Percentiles rank a stretch among this genome's conserved stretches.
Conservation (phyloP, 2,329 filamentous ascomycete genomes). For the Ophiostoma australiae region DNA sequence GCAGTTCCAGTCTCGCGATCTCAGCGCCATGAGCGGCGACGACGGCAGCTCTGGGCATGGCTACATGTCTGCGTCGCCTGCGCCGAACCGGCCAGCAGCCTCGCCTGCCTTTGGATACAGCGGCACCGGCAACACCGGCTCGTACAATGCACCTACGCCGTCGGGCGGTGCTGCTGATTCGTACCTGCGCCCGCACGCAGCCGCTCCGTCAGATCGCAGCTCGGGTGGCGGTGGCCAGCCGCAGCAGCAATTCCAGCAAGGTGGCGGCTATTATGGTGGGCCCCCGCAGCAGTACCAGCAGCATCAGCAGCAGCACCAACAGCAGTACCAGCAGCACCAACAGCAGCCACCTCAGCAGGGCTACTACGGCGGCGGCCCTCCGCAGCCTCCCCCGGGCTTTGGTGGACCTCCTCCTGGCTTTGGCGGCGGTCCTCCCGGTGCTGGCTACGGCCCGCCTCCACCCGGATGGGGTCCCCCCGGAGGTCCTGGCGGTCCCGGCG, state of each 20-base stretch:
- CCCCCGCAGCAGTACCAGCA: not conserved
- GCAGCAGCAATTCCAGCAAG: not conserved
- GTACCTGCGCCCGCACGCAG: slow-evolving; percentile 25
- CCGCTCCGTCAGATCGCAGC: not conserved
- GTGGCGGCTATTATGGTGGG: not conserved
- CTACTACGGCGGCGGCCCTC: slow-evolving; percentile 16
- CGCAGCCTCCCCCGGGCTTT: not conserved
- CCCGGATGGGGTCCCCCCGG: slow-evolving; percentile 17
- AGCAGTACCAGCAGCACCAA: not conserved
- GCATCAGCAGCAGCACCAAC: not conserved
- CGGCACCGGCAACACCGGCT: slow-evolving; percentile 30
- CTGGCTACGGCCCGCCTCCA: slow-evolving; percentile 1
- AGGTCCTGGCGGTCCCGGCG: slow-evolving; percentile 18
- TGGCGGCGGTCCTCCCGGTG: slow-evolving; percentile 14
- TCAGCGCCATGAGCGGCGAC: slow-evolving; percentile 50
- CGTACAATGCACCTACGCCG: slow-evolving; percentile 11
- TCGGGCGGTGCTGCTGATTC: slow-evolving; percentile 25
- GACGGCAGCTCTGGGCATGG: slow-evolving; percentile 34
- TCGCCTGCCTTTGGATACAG: slow-evolving; percentile 42
- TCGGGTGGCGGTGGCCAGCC: not conserved
- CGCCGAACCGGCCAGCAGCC: slow-evolving; percentile 23
- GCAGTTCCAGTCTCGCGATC: slow-evolving; percentile 55
- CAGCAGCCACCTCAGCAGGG: slow-evolving; percentile 17
- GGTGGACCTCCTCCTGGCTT: not conserved
- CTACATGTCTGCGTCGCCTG: slow-evolving; percentile 38